Base-by-base conservation (phyloP, 169 alveolate genomes). In the Ichthyophthirius multifiliis region DNA sequence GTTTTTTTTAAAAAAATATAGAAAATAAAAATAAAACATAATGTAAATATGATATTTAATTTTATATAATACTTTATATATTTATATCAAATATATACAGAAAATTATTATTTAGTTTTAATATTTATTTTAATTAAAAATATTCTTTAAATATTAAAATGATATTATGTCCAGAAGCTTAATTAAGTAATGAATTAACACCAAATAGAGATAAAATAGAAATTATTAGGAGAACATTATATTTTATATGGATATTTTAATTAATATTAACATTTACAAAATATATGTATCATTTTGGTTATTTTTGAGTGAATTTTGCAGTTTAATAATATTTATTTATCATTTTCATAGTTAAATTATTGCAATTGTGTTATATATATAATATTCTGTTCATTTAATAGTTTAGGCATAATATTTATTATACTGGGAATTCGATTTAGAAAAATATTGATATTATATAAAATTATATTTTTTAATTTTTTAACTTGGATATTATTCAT, bases 181-280 rank as follows among this genome's bases (percentile, higher is more conserved):
- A 55, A 55, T 34, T 55, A 20, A 55, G 71, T 23, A 55, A 55
- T 55, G 71, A 55, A 7, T 39, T 55, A 15, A 55, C 71, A 20
- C 71, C 71, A 55, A 55, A 55, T 9, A 55, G 71, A 55, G 71
- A 55, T 55, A 55, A 55, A 55, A 55, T 55, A 10, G 71, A 55
- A 13, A 55, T 55, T n/a, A 55, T 55, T 15, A 55, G 71, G 31
- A 55, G 71, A 55, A 39, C 31, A 15, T 55, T 55, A 23, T 55
- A 27, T n/a, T 27, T 55, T 34, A 55, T 55, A 15, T 55, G 71
- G 71, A 27, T 39, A 27, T 20, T 55, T 55, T 55, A 55, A 9
- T 55, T 55, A 23, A 10, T 55, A 27, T 55, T 55, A 20, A 39
- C 71, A 1, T 9, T 55, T 0, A 27, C 71, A 0, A 55, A 18